phyloP scores from a whole-genome alignment of 129 eudicot species.

The Arctium lappa region DNA sequence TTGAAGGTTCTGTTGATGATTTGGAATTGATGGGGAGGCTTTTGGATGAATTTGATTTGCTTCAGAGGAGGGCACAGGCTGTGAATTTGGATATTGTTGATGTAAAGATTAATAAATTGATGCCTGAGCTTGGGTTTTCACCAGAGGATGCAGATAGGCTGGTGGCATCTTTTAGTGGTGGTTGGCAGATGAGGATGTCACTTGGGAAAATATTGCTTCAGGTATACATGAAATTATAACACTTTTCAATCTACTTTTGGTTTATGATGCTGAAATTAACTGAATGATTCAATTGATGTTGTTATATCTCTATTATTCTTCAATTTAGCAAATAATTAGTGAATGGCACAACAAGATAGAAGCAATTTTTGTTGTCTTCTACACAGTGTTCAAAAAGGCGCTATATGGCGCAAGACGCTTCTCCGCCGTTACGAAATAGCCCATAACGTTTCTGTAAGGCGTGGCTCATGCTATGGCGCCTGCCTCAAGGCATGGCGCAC shows the following conservation, averaged over 20 bases:
- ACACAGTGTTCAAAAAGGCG: too few relatives aligned
- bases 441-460: too few relatives aligned
- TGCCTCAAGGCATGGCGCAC: too few relatives aligned
- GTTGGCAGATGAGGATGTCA: conserved; percentile 99
- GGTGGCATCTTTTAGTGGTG: conserved; percentile 95
- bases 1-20: conserved; percentile 83
- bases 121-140: conserved; percentile 87
- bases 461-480: too few relatives aligned
- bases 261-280: conserved; percentile 1
- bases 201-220: conserved; percentile 95
- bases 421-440: too few relatives aligned
- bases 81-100: conserved; percentile 84
- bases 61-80: conserved; percentile 85
- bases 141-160: conserved; percentile 85
- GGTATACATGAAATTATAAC: conserved; percentile 34
- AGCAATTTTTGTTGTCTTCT: too few relatives aligned
- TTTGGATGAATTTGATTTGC: conserved; percentile 91
- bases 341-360: neutral
- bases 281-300: neutral
- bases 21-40: conserved; percentile 97
- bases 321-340: neutral
- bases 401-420: too few relatives aligned
- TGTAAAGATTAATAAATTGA: conserved; percentile 74
- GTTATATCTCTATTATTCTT: neutral
- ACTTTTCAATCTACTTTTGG: neutral